Percentiles rank a stretch among this genome's conserved stretches.
Conservation (phyloP, 768 basidiomycete species). For the Crucibulum laeve region DNA sequence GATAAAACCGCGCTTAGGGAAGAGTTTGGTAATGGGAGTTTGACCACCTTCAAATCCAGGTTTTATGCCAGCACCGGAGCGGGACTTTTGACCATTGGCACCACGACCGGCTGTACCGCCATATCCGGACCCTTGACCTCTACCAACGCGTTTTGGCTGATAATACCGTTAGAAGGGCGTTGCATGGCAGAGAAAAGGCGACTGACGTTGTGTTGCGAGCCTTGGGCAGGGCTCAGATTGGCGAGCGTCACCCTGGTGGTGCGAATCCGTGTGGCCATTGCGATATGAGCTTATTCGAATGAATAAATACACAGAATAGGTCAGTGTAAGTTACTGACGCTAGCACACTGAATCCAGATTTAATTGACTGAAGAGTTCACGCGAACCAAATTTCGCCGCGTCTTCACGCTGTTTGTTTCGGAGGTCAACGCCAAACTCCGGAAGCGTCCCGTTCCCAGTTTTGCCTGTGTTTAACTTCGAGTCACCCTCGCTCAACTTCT, state of each 20-base stretch:
- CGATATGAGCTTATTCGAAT: too few relatives aligned
- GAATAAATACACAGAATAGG: too few relatives aligned
- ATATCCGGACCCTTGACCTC: slow-evolving; percentile 87
- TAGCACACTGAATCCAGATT: too few relatives aligned
- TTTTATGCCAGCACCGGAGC: slow-evolving; percentile 81
- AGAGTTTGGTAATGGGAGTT: slow-evolving; percentile 84
- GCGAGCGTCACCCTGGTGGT: slow-evolving; percentile 53
- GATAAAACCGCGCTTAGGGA: slow-evolving; percentile 93
- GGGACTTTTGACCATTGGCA: slow-evolving; percentile 93
- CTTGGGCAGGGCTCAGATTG: slow-evolving; percentile 65
- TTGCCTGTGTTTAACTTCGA: too few relatives aligned
- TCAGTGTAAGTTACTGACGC: too few relatives aligned
- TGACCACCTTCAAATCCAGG: slow-evolving; percentile 95
- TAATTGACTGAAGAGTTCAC: too few relatives aligned
- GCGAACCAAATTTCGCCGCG: too few relatives aligned
- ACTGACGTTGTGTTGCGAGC: slow-evolving; percentile 64
- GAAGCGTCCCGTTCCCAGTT: too few relatives aligned
- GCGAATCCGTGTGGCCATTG: slow-evolving; percentile 36
- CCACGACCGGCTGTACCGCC: slow-evolving; percentile 94
- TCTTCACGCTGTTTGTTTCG: too few relatives aligned
- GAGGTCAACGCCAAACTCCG: too few relatives aligned
- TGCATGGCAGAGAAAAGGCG: not conserved
- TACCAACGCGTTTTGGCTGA: slow-evolving; percentile 91
- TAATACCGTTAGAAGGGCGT: slow-evolving; percentile 7
- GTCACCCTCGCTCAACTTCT: too few relatives aligned